Evolutionary conservation across 371 early-diverging fungal species (phyloP).

Genomic region (Blakeslea trispora): DNA sequence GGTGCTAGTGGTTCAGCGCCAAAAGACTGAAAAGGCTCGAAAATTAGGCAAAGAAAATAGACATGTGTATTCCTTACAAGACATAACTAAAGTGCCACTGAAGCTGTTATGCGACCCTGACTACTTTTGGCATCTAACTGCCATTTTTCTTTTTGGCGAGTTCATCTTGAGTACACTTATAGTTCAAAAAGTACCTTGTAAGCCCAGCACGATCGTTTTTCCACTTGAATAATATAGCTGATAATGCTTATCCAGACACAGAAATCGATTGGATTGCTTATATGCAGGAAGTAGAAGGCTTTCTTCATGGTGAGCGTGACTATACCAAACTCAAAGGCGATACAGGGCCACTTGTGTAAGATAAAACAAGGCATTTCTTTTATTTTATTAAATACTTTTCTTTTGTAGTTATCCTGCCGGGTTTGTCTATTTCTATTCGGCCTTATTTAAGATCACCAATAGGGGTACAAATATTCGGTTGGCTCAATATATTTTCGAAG

Average conservation of each 20-base stretch:
- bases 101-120: slow-evolving; percentile 38
- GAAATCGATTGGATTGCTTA: slow-evolving; percentile 96
- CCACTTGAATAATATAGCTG: too few relatives aligned
- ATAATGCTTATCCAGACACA: too few relatives aligned
- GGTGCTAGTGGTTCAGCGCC: too few relatives aligned
- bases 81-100: slow-evolving; percentile 1
- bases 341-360: slow-evolving; percentile 90
- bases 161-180: slow-evolving; percentile 49
- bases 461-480: slow-evolving; percentile 66
- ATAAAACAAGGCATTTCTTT: not conserved
- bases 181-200: slow-evolving; percentile 57
- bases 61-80: slow-evolving; percentile 10
- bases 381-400: too few relatives aligned
- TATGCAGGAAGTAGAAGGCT: slow-evolving; percentile 88
- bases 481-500: slow-evolving; percentile 85
- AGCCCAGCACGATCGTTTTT: slow-evolving; percentile 6
- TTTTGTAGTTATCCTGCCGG: slow-evolving; percentile 96
- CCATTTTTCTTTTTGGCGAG: slow-evolving; percentile 56
- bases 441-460: slow-evolving; percentile 67
- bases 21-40: too few relatives aligned
- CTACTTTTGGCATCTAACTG: slow-evolving; percentile 71
- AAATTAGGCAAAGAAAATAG: not conserved
- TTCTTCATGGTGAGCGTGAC: slow-evolving; percentile 79
- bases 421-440: slow-evolving; percentile 85
- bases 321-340: slow-evolving; percentile 83